Conservation (phyloP, 2,329 filamentous ascomycete genomes). For the Verticillium dahliae region DNA sequence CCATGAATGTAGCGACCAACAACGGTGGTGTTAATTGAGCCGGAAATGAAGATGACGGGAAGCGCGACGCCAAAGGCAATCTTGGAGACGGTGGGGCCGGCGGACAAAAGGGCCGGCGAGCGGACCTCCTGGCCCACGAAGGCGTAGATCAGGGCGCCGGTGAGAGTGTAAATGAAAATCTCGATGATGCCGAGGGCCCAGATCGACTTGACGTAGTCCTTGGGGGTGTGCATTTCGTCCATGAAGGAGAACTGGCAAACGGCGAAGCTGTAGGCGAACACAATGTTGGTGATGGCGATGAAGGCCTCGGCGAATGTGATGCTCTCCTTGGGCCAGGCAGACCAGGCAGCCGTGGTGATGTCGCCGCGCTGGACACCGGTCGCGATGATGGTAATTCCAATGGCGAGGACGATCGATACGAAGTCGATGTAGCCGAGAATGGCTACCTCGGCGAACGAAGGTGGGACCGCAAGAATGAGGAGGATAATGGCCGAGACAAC, state of each 20-base stretch:
- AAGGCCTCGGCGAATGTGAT: conserved; percentile 49
- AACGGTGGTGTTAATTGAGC: conserved; percentile 57
- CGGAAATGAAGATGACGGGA: conserved; percentile 69
- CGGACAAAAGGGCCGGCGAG: conserved; percentile 63
- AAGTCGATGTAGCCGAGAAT: conserved; percentile 50
- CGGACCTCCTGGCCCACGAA: conserved; percentile 58
- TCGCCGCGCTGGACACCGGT: conserved; percentile 41
- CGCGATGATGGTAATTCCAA: conserved; percentile 60
- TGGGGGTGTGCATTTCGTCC: conserved; percentile 45
- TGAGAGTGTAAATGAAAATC: conserved; percentile 59
- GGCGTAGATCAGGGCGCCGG: conserved; percentile 61
- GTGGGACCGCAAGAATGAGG: conserved; percentile 37
- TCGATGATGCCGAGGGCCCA: conserved; percentile 55
- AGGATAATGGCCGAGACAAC: conserved; percentile 39
- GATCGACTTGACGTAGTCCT: conserved; percentile 47
- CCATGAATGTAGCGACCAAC: conserved; percentile 39
- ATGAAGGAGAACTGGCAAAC: conserved; percentile 47
- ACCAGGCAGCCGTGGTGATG: conserved; percentile 27
- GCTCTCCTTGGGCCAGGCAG: conserved; percentile 36
- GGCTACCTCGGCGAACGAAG: conserved; percentile 41
- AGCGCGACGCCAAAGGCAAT: conserved; percentile 64
- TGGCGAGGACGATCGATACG: conserved; percentile 55
- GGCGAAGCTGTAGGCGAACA: conserved; percentile 60
- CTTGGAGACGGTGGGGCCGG: conserved; percentile 52
- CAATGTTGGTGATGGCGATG: conserved; percentile 59